Conservation (phyloP, 257 asterid species). For the Forsythia suspensa region DNA sequence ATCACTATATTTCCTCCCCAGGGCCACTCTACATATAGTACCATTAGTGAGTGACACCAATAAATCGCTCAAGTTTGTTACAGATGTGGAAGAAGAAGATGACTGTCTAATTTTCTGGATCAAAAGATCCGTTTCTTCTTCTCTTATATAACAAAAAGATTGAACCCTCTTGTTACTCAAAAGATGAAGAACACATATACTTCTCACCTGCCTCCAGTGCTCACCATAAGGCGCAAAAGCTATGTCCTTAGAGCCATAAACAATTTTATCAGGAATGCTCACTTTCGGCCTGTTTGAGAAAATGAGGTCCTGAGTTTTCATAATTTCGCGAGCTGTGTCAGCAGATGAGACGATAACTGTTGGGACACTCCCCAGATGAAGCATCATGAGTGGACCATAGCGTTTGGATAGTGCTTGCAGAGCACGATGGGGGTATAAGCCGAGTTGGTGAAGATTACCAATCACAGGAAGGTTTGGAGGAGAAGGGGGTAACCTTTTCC, state of each 20-base stretch:
- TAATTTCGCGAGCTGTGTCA: background rate
- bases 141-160: background rate
- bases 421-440: background rate
- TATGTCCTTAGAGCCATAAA: background rate
- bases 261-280: background rate
- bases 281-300: background rate
- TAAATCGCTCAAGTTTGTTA: background rate
- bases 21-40: background rate
- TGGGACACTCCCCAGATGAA: background rate
- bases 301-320: background rate
- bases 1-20: background rate
- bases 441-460: background rate
- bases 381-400: background rate
- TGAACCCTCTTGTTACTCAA: background rate
- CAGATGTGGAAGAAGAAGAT: background rate
- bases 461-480: background rate
- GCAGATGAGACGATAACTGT: background rate
- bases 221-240: background rate
- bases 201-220: background rate
- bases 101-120: background rate
- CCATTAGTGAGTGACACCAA: background rate
- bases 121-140: background rate
- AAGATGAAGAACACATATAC: background rate
- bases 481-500: background rate
- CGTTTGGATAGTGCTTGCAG: background rate